phyloP scores from a whole-genome alignment of 768 basidiomycete species.

The Boletus tomentosulus region DNA sequence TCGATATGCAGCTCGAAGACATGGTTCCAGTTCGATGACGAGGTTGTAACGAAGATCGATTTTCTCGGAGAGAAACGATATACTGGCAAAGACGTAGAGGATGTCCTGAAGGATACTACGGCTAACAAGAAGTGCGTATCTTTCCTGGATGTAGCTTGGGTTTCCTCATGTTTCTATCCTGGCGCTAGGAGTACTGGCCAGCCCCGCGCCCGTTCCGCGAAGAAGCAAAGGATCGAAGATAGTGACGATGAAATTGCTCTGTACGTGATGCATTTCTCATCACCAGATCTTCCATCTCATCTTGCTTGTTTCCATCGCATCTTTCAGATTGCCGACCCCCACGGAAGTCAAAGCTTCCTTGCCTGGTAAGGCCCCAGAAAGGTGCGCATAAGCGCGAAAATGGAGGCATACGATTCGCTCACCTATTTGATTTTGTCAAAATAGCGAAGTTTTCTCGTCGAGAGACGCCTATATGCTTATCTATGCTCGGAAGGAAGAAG shows the following conservation, averaged over 20 bases:
- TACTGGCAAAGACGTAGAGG: conserved; percentile 26
- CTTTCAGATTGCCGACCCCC: conserved; percentile 19
- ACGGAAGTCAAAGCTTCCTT: conserved; percentile 20
- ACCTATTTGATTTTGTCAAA: conserved; percentile 18
- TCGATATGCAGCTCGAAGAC: conserved; percentile 45
- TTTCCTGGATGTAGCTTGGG: neutral
- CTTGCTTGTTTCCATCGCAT: conserved; percentile 4
- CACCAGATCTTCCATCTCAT: conserved; percentile 18
- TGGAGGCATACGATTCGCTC: conserved; percentile 39
- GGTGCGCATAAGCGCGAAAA: conserved; percentile 75
- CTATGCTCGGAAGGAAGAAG: conserved; percentile 53
- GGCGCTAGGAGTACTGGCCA: conserved; percentile 24
- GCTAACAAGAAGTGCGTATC: conserved; percentile 26
- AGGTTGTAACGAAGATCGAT: conserved; percentile 64
- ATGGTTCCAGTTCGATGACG: conserved; percentile 96
- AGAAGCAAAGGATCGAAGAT: conserved; percentile 52
- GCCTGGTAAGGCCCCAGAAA: conserved; percentile 42
- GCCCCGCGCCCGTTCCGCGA: conserved; percentile 38
- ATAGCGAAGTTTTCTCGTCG: conserved; percentile 54
- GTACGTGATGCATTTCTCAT: conserved; percentile 22
- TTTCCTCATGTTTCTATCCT: conserved; percentile 3
- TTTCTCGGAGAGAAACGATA: conserved; percentile 46
- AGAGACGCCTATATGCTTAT: conserved; percentile 96
- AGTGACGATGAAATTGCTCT: conserved; percentile 49
- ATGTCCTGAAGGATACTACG: conserved; percentile 24